Evolutionary conservation across 1,139 yeast species (phyloP).

Genomic region (Saccharomyces hybrid): DNA sequence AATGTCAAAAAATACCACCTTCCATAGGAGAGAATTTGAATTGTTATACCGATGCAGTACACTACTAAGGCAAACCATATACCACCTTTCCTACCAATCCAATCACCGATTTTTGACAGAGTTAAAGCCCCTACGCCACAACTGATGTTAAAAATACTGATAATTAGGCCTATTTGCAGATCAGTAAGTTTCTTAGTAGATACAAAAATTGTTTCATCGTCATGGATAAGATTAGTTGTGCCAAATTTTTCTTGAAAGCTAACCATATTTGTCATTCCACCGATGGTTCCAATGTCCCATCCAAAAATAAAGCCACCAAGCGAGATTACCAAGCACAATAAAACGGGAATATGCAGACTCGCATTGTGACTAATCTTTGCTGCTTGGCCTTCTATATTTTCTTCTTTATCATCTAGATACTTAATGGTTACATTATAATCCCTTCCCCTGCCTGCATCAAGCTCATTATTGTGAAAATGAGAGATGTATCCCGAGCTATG

Average conservation of each 20-base stretch:
- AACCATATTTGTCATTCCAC: conserved; percentile 55
- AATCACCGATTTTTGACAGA: conserved; percentile 48
- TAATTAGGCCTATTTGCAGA: conserved; percentile 47
- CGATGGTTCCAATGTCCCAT: conserved; percentile 68
- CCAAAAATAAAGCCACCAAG: conserved; percentile 68
- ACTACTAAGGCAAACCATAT: conserved; percentile 40
- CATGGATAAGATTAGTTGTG: conserved; percentile 5
- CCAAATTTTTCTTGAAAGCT: conserved; percentile 48
- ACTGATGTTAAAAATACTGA: conserved; percentile 62
- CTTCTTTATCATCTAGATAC: neutral
- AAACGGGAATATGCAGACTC: conserved; percentile 18
- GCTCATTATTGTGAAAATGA: neutral
- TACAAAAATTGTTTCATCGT: conserved; percentile 27
- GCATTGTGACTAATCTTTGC: neutral
- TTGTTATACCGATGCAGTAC: conserved; percentile 43
- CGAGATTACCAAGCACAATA: conserved; percentile 37
- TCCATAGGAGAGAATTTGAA: conserved; percentile 37
- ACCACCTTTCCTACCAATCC: conserved; percentile 46
- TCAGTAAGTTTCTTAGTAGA: conserved; percentile 35
- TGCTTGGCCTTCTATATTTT: neutral
- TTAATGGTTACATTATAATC: neutral
- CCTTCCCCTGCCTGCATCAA: neutral
- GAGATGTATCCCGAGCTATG: neutral
- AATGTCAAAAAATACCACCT: conserved; percentile 47
- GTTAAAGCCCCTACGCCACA: conserved; percentile 66